Evolutionary conservation across 257 asterid species (phyloP), one percentile per base, ranked within the genome.

Genomic region (Rauvolfia tetraphylla): DNA sequence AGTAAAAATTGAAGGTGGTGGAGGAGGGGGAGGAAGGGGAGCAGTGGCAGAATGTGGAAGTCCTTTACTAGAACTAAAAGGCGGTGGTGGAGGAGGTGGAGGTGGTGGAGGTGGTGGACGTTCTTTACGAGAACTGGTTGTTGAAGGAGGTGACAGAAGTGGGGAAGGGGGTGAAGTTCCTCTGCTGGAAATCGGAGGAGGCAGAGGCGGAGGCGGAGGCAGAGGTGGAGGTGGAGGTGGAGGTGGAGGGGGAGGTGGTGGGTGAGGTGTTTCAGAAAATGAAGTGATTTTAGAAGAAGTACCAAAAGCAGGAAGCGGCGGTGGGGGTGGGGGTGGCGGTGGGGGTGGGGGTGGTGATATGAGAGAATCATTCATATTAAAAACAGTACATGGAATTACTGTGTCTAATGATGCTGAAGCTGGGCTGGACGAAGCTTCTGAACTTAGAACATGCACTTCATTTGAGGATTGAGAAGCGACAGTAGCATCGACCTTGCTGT

Each of bases 401-500:
- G 81, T 54, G 73, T 79, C 76, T 80, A 74, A 77, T 57, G 68
- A 53, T 67, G 79, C 70, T 72, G 87, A 80, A 74, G 83, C 63
- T 49, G 71, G 70, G 76, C 68, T 36, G 27, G 82, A 58, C 78
- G 82, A 83, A 83, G 75, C 66, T 54, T 83, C 77, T 10, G 74
- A 44, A 74, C 74, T 70, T 73, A 79, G 77, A 80, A 58, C 74
- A 76, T 57, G 85, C 74, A 76, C 80, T 73, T 75, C 82, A 57
- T 76, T 77, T 65, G 81, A 79, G 63, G 81, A 49, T 68, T 76
- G 88, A 44, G 87, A 72, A 73, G 68, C 59, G 77, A 82, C 83
- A 83, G 65, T 77, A 77, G 84, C 66, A 79, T 82, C 83, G 46
- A 70, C 74, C 76, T 75, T 92, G 76, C 66, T 79, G 74, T 85